phyloP scores from a whole-genome alignment of 2,329 filamentous ascomycete genomes.

The Hysterium pulicare region DNA sequence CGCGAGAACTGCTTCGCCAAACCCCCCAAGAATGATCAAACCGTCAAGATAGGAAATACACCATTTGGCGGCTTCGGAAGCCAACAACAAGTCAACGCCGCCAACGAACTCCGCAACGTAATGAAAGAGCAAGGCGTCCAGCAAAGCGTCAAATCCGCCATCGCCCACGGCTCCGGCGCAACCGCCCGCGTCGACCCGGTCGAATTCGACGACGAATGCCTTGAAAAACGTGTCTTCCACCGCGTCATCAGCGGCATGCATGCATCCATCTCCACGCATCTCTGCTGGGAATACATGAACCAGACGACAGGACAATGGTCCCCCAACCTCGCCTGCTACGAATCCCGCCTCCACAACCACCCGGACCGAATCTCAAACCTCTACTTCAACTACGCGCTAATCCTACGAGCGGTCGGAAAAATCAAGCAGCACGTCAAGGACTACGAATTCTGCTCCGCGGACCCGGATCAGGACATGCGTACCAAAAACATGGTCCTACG shows the following conservation, averaged over 20 bases:
- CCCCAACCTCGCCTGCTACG: conserved; percentile 87
- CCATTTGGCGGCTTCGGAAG: conserved; percentile 43
- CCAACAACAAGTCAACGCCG: conserved; percentile 51
- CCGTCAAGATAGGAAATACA: conserved; percentile 18
- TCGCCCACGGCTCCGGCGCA: conserved; percentile 47
- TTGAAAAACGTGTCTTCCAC: conserved; percentile 99
- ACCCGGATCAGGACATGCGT: conserved; percentile 69
- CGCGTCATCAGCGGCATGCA: conserved; percentile 96
- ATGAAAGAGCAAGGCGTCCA: conserved; percentile 59
- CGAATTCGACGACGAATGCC: conserved; percentile 83
- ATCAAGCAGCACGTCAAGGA: conserved; percentile 74
- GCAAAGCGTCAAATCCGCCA: conserved; percentile 59
- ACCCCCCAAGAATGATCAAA: conserved; percentile 33
- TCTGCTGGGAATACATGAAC: conserved; percentile 95
- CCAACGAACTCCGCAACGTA: conserved; percentile 59
- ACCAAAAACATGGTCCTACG: conserved; percentile 81
- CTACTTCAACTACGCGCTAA: conserved; percentile 98
- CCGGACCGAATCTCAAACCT: conserved; percentile 94
- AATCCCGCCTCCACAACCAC: conserved; percentile 74
- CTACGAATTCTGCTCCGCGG: conserved; percentile 91
- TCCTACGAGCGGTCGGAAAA: conserved; percentile 88
- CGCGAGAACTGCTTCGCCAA: conserved; percentile 90
- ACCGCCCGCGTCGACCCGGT: conserved; percentile 62
- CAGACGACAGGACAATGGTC: conserved; percentile 92
- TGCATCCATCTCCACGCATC: conserved; percentile 90